A percentile compares a stretch with the other conserved stretches of the same genome.
phyloP scores from a whole-genome alignment of 208 protist species.

The Vickermania spadyakhi region DNA sequence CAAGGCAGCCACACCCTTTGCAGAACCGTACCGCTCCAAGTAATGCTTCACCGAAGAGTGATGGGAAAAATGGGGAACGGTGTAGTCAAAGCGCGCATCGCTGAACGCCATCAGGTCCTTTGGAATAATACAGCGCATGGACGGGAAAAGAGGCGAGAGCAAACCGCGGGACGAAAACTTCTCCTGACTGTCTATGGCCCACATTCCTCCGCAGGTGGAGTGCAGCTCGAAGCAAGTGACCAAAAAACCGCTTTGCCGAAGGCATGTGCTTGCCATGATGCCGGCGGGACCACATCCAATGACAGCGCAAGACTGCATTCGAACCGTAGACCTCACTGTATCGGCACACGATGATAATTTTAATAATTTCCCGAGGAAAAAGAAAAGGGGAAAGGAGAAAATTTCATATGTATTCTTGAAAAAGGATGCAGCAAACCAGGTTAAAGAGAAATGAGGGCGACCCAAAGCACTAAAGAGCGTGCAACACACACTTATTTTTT shows the following conservation, averaged over 20 bases:
- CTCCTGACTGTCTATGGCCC: constrained; percentile 52
- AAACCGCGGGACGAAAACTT: constrained; percentile 57
- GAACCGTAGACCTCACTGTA: neutral
- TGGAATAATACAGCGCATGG: constrained; percentile 73
- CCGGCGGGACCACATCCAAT: constrained; percentile 84
- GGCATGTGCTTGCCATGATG: constrained; percentile 51
- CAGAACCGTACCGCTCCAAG: constrained; percentile 52
- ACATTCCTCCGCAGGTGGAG: constrained; percentile 62
- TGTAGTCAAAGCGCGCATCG: constrained; percentile 75
- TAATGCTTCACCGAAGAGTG: constrained; percentile 75
- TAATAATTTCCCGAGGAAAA: too few species aligned
- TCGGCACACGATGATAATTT: too few species aligned
- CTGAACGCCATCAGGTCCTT: constrained; percentile 85
- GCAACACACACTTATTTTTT: too few species aligned
- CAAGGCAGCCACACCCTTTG: constrained; percentile 52
- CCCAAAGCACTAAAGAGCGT: too few species aligned
- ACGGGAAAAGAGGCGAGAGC: constrained; percentile 68
- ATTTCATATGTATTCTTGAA: too few species aligned
- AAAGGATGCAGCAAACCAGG: too few species aligned
- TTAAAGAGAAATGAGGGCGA: too few species aligned
- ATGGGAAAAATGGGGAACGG: constrained; percentile 78
- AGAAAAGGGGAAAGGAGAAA: too few species aligned
- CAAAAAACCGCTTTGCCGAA: constrained; percentile 67
- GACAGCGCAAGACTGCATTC: constrained; percentile 79
- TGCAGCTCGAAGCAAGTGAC: constrained; percentile 84